These are phyloP conservation scores for Cephalotrichum gorgonifer DNA, from an alignment of 2,329 filamentous ascomycete species.

Conservation along the genomic window DNA sequence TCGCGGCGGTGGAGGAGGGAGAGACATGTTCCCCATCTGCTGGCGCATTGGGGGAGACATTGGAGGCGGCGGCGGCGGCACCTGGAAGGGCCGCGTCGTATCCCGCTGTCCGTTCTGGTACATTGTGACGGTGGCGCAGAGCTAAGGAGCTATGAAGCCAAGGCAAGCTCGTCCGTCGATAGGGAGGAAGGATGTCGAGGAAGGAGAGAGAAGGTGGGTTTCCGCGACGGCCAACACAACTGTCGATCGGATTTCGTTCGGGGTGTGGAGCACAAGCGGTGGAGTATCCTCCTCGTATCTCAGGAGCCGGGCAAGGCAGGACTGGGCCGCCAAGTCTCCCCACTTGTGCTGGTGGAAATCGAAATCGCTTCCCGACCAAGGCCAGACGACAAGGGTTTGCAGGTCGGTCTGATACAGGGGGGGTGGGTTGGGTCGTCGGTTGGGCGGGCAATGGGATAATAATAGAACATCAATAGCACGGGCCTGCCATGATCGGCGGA, in stretches of 20 bases:
- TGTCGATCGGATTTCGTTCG: no score
- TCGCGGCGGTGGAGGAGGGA: constrained; percentile 46
- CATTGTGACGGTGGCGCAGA: constrained; percentile 29
- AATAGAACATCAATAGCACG: neutral
- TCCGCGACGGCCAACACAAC: neutral
- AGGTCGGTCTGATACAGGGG: neutral
- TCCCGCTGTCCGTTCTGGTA: constrained; percentile 46
- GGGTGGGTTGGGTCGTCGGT: neutral
- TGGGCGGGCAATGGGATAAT: neutral
- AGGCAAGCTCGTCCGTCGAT: neutral
- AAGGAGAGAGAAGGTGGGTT: neutral
- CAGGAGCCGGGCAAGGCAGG: no score
- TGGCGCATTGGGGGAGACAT: constrained; percentile 38
- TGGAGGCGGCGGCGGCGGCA: constrained; percentile 43
- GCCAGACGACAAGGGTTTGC: neutral
- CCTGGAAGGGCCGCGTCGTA: constrained; percentile 39
- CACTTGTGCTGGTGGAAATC: no score
- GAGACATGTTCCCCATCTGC: constrained; percentile 33
- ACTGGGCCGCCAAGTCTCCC: no score
- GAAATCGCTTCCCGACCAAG: no score
- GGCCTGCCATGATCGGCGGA: neutral
- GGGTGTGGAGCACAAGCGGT: no score
- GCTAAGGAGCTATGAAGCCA: neutral
- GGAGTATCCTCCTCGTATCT: no score
- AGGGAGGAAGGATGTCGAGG: neutral